These are phyloP conservation scores for Neonectria hederae DNA, from an alignment of 2,329 filamentous ascomycete genomes.

Conservation along the genomic window DNA sequence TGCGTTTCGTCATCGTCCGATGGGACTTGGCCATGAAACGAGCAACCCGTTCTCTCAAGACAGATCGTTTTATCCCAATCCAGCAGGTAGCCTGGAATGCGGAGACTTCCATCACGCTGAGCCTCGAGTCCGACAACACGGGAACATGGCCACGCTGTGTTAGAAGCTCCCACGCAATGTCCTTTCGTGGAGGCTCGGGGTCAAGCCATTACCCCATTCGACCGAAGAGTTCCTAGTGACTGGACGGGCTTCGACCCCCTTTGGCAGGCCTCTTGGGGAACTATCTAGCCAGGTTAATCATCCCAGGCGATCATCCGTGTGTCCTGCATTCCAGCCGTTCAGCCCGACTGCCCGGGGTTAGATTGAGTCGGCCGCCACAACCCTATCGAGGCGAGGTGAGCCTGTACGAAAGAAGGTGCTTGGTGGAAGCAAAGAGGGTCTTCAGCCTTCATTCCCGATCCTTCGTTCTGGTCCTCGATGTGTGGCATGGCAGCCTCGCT, in stretches of 20 bases:
- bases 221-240: not conserved
- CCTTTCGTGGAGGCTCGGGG: not conserved
- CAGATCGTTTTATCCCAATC: conserved; percentile 10
- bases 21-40: conserved; percentile 1
- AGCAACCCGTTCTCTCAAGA: not conserved
- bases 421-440: not conserved
- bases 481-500: not conserved
- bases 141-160: not conserved
- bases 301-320: not conserved
- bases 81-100: conserved; percentile 4
- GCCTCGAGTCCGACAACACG: not conserved
- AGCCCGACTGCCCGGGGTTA: not conserved
- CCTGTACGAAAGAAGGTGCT: too few relatives aligned
- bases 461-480: not conserved
- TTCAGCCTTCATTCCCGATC: not conserved
- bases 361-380: conserved; percentile 12
- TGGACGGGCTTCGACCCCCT: not conserved
- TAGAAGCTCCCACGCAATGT: not conserved
- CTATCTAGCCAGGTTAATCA: not conserved
- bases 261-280: not conserved
- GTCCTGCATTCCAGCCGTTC: not conserved
- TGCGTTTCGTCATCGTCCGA: conserved; percentile 16
- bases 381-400: too few relatives aligned
- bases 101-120: not conserved
- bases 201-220: too few relatives aligned